Evolutionary conservation across 805 yeast genomes (phyloP), one percentile per base, ranked within the genome.

Genomic region (Hanseniaspora vineae): DNA sequence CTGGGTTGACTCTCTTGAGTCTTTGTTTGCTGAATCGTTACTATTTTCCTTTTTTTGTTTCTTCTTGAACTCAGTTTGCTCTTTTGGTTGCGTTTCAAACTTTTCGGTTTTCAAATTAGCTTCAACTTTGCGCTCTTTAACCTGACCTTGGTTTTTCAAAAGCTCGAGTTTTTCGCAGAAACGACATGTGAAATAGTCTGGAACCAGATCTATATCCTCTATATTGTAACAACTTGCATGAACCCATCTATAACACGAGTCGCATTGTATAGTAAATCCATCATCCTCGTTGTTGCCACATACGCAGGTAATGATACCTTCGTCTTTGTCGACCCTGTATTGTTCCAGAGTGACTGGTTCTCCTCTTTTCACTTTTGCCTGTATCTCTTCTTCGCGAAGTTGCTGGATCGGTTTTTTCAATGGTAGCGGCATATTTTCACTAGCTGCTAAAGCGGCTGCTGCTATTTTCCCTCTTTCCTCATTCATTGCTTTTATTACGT

Each of bases 261-360:
- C 96, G 67, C 98, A 92, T 66, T 92, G 97, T 52, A 92, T 84
- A 20, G 95, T 89, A 58, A 86, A 82, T 0, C 97, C 97, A 55
- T 90, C 92, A 65, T 87, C 96, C 15, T 86, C 94, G 49, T 79
- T 84, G 55, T 72, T 80, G 1, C 80, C 87, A 70, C 97, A 90
- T 9, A 89, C 77, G 66, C 97, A 90, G 1, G 95, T 86, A 47
- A 90, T 89, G 0, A 78, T 65, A 0, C 96, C 96, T 2, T 90
- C 72, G 60, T 89, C 95, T 4, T 86, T 84, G 53, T 78, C 86
- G 1, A 82, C 88, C 14, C 76, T 74, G 60, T 80, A 83, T 0
- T 74, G 58, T 2, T 61, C 60, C 5, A 45, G 10, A 32, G 45
- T 39, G 12, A 48, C 31, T 5, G 42, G 42, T 20, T 44, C 13